Evolutionary conservation across 2,329 filamentous ascomycete genomes (phyloP), one percentile per base, ranked within the genome.

Genomic region (Fusarium praegraminearum): DNA sequence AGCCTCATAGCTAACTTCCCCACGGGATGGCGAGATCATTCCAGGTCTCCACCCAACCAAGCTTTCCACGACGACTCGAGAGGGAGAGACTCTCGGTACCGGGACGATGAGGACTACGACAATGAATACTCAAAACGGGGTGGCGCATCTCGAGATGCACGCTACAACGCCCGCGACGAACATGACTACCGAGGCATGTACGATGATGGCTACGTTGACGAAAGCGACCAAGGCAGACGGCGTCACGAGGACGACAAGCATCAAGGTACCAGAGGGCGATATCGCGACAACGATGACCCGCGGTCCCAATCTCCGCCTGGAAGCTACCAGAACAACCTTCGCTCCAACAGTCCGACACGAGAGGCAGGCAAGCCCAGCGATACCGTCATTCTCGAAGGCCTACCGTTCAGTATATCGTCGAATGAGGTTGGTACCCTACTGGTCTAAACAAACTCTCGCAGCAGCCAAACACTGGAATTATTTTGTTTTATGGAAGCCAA

Each of bases 301-400:
- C 59, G 66, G 49, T 76, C 76, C 7, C 70, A 71, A 36, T 78
- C 78, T 10, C 75, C 72, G 4, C 72, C 75, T 30, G 65, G 66
- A 47, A 70, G 73, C 26, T 67, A 73, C 38, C 67, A 73, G 40
- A 76, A 76, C 54, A 70, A 77, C 41, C 79, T 78, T 59, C 75
- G 75, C 12, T 81, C 80, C 30, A 74, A 70, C 28, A 81, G 78
- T 59, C 80, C 76, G 35, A 76, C 68, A 35, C 77, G 76, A 50
- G 79, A 81, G 47, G 79, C 80, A 30, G 81, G 81, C 50, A 74
- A 72, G 60, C 84, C 84, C 33, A 85, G 80, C 67, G 81, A 85
- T 65, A 86, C 84, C 35, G 80, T 88, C 53, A 86, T 88, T 55
- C 78, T 89, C 44, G 86, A 89, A 72, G 85, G 85, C 56, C 71